A percentile compares a stretch with the other conserved stretches of the same genome.
phyloP scores from a whole-genome alignment of 257 asterid genomes.

The Przewalskia tangutica region DNA sequence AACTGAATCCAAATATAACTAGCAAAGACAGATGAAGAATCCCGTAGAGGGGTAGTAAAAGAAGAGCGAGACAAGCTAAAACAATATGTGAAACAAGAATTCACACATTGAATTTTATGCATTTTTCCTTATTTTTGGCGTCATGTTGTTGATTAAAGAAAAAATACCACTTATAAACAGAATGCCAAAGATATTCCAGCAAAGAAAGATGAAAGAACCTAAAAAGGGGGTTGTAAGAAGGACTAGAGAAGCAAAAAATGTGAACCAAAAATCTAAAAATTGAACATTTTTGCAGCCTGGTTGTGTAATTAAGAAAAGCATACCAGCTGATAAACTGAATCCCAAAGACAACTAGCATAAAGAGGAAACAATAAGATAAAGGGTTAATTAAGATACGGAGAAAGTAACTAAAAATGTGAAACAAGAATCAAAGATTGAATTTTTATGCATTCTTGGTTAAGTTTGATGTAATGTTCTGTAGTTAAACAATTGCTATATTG shows the following conservation, averaged over 20 bases:
- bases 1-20: background rate
- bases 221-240: background rate
- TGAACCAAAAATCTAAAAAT: background rate
- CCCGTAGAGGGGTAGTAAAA: background rate
- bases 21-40: background rate
- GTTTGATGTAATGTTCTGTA: background rate
- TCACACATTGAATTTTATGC: background rate
- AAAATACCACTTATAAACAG: background rate
- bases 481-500: background rate
- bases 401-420: background rate
- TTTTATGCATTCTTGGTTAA: background rate
- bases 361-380: background rate
- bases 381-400: background rate
- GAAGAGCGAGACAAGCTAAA: background rate
- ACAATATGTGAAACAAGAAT: background rate
- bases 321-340: background rate
- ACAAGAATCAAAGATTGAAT: background rate
- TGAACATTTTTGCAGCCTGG: background rate
- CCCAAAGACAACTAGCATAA: background rate
- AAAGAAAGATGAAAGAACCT: background rate
- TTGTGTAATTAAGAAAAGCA: background rate
- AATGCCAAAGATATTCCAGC: background rate
- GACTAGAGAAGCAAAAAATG: background rate
- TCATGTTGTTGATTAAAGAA: background rate
- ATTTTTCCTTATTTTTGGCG: background rate